These are phyloP conservation scores for Nicotiana sylvestris DNA, from an alignment of 257 asterid species.

Conservation along the genomic window DNA sequence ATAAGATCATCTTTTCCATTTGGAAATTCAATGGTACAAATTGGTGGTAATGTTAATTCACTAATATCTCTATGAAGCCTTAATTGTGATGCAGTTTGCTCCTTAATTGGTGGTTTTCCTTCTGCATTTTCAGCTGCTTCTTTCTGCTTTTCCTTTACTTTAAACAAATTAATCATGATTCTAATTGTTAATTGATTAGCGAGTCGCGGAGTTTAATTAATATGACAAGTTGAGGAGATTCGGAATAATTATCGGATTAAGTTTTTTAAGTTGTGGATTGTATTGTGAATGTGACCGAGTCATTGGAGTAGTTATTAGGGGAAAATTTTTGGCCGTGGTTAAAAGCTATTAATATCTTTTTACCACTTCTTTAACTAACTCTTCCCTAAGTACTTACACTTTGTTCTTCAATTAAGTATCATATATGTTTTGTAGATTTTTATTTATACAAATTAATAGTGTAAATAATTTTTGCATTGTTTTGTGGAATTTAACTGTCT, in stretches of 20 bases:
- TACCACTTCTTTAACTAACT: too few species aligned
- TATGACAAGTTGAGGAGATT: neutral
- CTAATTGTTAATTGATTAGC: too few species aligned
- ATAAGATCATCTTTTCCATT: neutral
- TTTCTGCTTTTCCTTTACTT: slow-evolving; percentile 7
- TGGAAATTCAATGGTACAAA: neutral
- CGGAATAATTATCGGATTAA: neutral
- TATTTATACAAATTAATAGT: too few species aligned
- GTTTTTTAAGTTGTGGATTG: neutral
- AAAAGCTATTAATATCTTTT: too few species aligned
- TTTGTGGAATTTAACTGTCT: too few species aligned
- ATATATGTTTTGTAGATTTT: too few species aligned
- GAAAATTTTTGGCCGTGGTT: too few species aligned
- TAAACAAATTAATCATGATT: neutral
- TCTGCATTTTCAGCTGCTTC: slow-evolving; percentile 15
- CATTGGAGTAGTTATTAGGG: neutral
- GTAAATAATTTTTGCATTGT: too few species aligned
- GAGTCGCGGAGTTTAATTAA: neutral
- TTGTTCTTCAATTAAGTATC: neutral
- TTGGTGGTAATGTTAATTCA: neutral
- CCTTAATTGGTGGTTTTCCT: neutral
- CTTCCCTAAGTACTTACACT: neutral
- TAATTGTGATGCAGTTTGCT: slow-evolving; percentile 11
- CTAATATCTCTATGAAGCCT: slow-evolving; percentile 12
- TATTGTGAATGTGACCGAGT: neutral